A percentile compares a stretch with the other conserved stretches of the same genome.
phyloP scores from a whole-genome alignment of 2,329 filamentous ascomycete species.

The Daldinia sp. region DNA sequence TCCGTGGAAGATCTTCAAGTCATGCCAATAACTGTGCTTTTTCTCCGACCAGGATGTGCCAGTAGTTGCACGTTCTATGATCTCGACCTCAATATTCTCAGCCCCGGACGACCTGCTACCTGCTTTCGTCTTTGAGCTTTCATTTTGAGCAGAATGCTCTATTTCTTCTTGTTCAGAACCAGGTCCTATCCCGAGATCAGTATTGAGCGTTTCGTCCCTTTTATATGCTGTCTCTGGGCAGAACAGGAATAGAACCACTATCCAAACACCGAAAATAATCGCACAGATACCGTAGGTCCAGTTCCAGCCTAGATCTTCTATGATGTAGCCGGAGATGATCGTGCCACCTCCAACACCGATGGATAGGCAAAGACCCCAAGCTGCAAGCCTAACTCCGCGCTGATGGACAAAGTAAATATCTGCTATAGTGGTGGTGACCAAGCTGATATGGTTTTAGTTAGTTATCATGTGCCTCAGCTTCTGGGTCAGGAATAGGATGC shows the following conservation, averaged over 20 bases:
- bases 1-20: conserved; percentile 40
- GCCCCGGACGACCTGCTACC: conserved; percentile 6
- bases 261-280: conserved; percentile 54
- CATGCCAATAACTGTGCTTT: conserved; percentile 41
- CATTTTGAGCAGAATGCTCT: conserved; percentile 6
- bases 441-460: conserved; percentile 23
- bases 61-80: conserved; percentile 20
- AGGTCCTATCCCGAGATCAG: conserved; percentile 37
- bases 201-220: conserved; percentile 44
- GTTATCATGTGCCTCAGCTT: background rate
- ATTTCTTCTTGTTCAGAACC: conserved; percentile 19
- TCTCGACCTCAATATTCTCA: conserved; percentile 25
- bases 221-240: conserved; percentile 59
- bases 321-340: conserved; percentile 49
- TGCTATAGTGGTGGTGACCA: conserved; percentile 50
- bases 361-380: conserved; percentile 47
- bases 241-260: conserved; percentile 55
- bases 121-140: conserved; percentile 11
- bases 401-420: conserved; percentile 53
- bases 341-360: conserved; percentile 45
- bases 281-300: conserved; percentile 56
- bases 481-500: background rate
- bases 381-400: conserved; percentile 49
- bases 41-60: conserved; percentile 24
- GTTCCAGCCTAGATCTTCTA: conserved; percentile 48